A percentile compares a stretch with the other conserved stretches of the same genome.
phyloP scores from a whole-genome alignment of 139 green algal genomes.

The Chlamydomonas incerta region DNA sequence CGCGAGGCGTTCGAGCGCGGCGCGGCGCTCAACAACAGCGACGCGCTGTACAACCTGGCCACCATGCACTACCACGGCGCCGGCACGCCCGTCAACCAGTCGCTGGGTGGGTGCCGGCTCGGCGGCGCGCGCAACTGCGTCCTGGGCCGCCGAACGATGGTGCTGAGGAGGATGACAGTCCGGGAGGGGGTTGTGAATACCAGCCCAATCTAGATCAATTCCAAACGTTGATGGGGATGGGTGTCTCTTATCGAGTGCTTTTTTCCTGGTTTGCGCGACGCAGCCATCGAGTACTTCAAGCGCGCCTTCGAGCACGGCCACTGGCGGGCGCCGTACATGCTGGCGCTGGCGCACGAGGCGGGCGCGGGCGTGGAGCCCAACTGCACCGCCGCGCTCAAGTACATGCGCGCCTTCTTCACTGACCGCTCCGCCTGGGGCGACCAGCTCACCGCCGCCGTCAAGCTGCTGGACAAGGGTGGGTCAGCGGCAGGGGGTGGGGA shows the following conservation, averaged over 20 bases:
- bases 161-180: neutral
- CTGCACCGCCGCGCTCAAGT: neutral
- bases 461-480: conserved; percentile 27
- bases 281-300: conserved; percentile 51
- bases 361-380: conserved; percentile 33
- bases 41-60: conserved; percentile 65
- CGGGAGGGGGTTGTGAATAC: neutral
- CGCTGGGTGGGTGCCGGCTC: neutral
- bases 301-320: conserved; percentile 46
- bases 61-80: conserved; percentile 58
- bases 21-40: conserved; percentile 49
- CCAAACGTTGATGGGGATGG: too few species aligned
- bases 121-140: neutral
- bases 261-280: too few species aligned
- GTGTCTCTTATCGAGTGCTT: too few species aligned
- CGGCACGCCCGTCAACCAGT: conserved; percentile 33
- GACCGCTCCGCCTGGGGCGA: conserved; percentile 50
- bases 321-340: conserved; percentile 57
- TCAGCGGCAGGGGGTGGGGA: neutral
- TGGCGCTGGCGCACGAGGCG: conserved; percentile 49
- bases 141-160: too few species aligned
- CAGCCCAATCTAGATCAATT: too few species aligned
- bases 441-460: conserved; percentile 24
- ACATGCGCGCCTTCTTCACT: conserved; percentile 38
- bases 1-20: conserved; percentile 51